These are phyloP conservation scores for Mycena haematopus DNA, from an alignment of 768 basidiomycete species.

Conservation along the genomic window DNA sequence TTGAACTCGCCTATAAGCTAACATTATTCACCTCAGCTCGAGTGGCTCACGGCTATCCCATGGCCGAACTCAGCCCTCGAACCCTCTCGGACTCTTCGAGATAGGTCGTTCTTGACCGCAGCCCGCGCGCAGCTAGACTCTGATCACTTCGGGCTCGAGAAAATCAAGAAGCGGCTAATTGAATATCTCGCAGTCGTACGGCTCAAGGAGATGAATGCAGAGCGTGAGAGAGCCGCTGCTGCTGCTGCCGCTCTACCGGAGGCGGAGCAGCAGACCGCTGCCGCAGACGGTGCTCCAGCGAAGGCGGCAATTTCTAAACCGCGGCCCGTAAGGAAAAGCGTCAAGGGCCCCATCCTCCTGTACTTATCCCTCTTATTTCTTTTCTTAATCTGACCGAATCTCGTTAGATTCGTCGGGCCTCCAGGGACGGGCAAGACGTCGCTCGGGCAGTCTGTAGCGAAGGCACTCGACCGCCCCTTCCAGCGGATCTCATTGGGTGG, in stretches of 20 bases:
- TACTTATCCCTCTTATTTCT: conserved; percentile 35
- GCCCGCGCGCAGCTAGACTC: conserved; percentile 85
- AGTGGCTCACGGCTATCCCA: conserved; percentile 87
- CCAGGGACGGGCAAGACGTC: conserved; percentile 94
- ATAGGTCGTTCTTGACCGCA: conserved; percentile 65
- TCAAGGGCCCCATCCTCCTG: conserved; percentile 80
- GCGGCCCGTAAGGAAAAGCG: conserved; percentile 41
- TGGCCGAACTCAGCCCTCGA: conserved; percentile 67
- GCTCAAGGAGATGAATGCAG: conserved; percentile 55
- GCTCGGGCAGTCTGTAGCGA: conserved; percentile 87
- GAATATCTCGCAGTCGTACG: conserved; percentile 92
- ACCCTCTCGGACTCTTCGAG: conserved; percentile 41
- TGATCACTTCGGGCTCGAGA: conserved; percentile 92
- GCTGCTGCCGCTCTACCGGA: conserved; percentile 2
- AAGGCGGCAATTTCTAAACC: conserved; percentile 13
- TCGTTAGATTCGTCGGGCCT: conserved; percentile 79
- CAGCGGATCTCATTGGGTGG: conserved; percentile 93
- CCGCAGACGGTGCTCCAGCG: background rate
- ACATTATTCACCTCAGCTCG: conserved; percentile 58
- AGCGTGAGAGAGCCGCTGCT: conserved; percentile 35
- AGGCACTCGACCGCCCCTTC: conserved; percentile 83
- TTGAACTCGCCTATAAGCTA: conserved; percentile 25
- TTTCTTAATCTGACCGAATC: background rate
- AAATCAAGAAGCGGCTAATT: conserved; percentile 89
- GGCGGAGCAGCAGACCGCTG: conserved; percentile 20